phyloP scores from a whole-genome alignment of 257 asterid species.

The Verbascum thapsus region DNA sequence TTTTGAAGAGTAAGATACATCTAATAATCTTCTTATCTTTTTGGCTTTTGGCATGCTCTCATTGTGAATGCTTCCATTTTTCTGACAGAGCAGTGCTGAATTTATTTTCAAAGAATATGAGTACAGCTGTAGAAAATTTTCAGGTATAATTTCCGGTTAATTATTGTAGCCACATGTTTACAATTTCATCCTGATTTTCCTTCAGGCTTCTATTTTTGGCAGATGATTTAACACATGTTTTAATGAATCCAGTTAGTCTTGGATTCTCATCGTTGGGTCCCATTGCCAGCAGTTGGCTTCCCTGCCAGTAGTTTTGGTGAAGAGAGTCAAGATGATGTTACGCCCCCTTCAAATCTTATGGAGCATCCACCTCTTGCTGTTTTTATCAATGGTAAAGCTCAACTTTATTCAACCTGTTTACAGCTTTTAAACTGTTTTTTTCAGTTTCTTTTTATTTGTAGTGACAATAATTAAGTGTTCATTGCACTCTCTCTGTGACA shows the following conservation, averaged over 20 bases:
- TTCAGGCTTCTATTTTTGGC: conserved; percentile 21
- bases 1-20: conserved; percentile 80
- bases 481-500: conserved; percentile 35
- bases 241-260: conserved; percentile 73
- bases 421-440: not conserved
- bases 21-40: conserved; percentile 10
- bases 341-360: conserved; percentile 92
- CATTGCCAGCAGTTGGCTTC: conserved; percentile 91
- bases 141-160: conserved; percentile 57
- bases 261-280: conserved; percentile 86
- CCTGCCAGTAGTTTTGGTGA: conserved; percentile 74
- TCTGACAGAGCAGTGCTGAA: conserved; percentile 84
- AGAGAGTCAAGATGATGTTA: conserved; percentile 73
- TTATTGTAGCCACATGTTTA: not conserved
- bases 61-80: conserved; percentile 22
- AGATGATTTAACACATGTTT: conserved; percentile 32
- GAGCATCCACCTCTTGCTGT: conserved; percentile 99
- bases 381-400: conserved; percentile 68
- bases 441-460: no score
- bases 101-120: conserved; percentile 86
- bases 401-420: conserved; percentile 9
- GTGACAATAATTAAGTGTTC: not conserved
- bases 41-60: conserved; percentile 32
- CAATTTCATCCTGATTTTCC: conserved; percentile 16
- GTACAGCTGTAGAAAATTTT: conserved; percentile 85